phyloP scores from a whole-genome alignment of 1,139 yeast genomes.

The Sugiyamaella castrensis region DNA sequence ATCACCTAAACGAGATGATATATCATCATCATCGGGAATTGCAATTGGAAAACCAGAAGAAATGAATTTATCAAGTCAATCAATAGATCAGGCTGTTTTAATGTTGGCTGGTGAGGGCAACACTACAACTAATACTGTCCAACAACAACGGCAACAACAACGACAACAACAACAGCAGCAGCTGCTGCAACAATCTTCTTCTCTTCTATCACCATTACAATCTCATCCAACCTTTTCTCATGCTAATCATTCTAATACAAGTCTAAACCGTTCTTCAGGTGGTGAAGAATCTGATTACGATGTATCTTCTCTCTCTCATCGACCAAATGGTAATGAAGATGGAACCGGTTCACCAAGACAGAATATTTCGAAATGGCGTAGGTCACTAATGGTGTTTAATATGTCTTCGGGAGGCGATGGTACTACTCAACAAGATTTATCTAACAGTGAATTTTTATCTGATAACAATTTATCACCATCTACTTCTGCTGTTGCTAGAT shows the following conservation, averaged over 20 bases:
- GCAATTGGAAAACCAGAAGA: background rate
- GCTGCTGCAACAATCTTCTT: background rate
- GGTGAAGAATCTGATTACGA: slow-evolving; percentile 28
- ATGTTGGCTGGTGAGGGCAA: background rate
- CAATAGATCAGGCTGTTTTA: slow-evolving; percentile 28
- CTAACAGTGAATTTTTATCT: slow-evolving; percentile 3
- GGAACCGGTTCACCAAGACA: slow-evolving; percentile 15
- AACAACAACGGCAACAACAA: background rate
- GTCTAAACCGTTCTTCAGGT: slow-evolving; percentile 24
- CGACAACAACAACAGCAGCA: background rate
- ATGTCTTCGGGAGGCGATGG: slow-evolving; percentile 11
- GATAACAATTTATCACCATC: slow-evolving; percentile 14
- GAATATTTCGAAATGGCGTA: slow-evolving; percentile 32
- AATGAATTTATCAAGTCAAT: slow-evolving; percentile 20
- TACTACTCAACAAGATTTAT: slow-evolving; percentile 9
- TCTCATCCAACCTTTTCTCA: slow-evolving; percentile 17
- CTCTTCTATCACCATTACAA: background rate
- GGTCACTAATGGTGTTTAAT: slow-evolving; percentile 30
- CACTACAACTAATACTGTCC: background rate
- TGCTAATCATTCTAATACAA: slow-evolving; percentile 27
- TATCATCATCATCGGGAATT: background rate
- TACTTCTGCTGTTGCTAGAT: slow-evolving; percentile 5
- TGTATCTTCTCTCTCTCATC: background rate
- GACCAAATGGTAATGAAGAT: slow-evolving; percentile 1
- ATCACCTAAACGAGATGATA: slow-evolving; percentile 16